phyloP scores from a whole-genome alignment of 2,329 filamentous ascomycete species.

The Metarhizium robertsii region DNA sequence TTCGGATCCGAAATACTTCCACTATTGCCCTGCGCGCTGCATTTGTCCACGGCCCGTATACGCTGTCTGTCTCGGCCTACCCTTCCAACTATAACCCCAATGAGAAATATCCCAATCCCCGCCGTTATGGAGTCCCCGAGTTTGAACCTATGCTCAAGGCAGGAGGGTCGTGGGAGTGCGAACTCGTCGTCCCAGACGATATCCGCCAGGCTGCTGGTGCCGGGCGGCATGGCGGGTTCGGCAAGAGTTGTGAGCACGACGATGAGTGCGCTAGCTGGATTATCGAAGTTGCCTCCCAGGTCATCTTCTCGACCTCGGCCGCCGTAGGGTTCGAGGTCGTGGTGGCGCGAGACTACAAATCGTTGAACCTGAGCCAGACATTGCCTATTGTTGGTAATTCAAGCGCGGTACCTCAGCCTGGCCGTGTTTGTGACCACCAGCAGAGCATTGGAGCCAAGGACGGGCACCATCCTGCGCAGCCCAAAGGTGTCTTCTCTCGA shows the following conservation, averaged over 20 bases:
- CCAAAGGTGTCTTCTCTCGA: constrained; percentile 73
- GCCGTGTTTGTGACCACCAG: constrained; percentile 69
- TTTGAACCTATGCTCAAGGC: constrained; percentile 97
- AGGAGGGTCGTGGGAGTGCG: constrained; percentile 75
- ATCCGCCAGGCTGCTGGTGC: constrained; percentile 57
- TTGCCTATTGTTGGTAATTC: constrained; percentile 35
- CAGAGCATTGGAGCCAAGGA: constrained; percentile 48
- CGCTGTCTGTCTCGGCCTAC: constrained; percentile 77
- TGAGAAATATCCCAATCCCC: constrained; percentile 59
- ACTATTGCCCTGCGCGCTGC: constrained; percentile 85
- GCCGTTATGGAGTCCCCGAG: constrained; percentile 69
- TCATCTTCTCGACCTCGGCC: constrained; percentile 85
- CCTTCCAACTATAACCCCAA: constrained; percentile 79
- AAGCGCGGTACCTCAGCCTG: constrained; percentile 50
- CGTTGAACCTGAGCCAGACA: constrained; percentile 54
- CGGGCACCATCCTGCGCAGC: constrained; percentile 51
- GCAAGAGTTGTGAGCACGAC: constrained; percentile 33
- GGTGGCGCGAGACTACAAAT: constrained; percentile 77
- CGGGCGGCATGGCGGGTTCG: constrained; percentile 35
- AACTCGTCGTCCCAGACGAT: constrained; percentile 69
- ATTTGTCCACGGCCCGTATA: constrained; percentile 94
- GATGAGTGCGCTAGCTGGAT: constrained; percentile 68
- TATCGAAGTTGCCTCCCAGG: constrained; percentile 83
- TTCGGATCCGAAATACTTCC: constrained; percentile 87
- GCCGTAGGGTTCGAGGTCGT: constrained; percentile 82